Evolutionary conservation across 1,284 basidiomycete genomes (phyloP), one percentile per base, ranked within the genome.

Genomic region (Phenoliferia sp.): DNA sequence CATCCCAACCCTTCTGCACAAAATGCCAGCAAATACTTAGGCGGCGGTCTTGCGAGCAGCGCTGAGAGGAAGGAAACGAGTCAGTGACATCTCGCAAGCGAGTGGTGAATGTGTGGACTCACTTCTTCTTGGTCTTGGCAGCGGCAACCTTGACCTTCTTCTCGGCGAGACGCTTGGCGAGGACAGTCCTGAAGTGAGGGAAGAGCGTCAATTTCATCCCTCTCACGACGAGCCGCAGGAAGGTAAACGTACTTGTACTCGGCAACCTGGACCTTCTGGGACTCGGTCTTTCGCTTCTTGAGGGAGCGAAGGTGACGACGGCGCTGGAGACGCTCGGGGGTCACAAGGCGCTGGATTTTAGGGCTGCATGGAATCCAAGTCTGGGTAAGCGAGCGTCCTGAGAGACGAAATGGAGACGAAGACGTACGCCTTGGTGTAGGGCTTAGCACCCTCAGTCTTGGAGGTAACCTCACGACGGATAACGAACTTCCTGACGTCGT

Each of bases 401-500:
- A 7, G 62, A 22, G 22, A 48, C 59, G 15, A 34, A 19, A 9
- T 15, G 22, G 35, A 19, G 19, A 32, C 22, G 56, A 36, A 22
- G 77, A 90, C 90, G 81, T 80, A 95, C 85, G 94, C 93, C 86
- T 99, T 98, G 83, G 91, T 94, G 84, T 95, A 96, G 69, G 93
- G 90, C 86, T 97, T 98, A 76, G 86, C 85, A 79, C 88, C 88
- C 85, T 95, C 94, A 88, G 96, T 97, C 79, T 83, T 77, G 81
- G 89, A 88, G 82, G 83, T 88, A 65, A 98, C 92, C 84, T 96
- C 93, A 76, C 93, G 84, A 77, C 93, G 85, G 74, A 82, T 81
- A 76, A 97, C 88, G 81, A 96, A 98, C 83, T 96, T 93, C 83
- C 92, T 88, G 70, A 98, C 94, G 83, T 98, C 95, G 79, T 98